A percentile compares a stretch with the other conserved stretches of the same genome.
Conservation (phyloP, 495 filamentous ascomycete genomes). For the Penicillium argentinense region DNA sequence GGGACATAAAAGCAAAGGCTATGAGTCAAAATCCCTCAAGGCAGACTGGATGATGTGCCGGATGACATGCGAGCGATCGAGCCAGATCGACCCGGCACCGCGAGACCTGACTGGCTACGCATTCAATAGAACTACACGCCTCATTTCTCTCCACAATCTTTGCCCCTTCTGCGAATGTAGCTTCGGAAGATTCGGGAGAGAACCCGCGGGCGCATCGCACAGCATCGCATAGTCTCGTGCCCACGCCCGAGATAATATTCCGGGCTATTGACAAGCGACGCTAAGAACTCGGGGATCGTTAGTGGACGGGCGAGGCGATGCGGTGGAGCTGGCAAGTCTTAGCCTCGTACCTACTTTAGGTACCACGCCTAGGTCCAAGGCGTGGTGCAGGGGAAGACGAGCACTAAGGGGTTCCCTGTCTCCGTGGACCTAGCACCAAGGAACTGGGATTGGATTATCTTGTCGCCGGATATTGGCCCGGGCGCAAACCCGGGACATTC, state of each 20-base stretch:
- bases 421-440: too few species aligned
- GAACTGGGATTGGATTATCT: too few species aligned
- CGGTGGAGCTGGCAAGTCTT: not conserved
- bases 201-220: too few species aligned
- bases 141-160: not conserved
- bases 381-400: too few species aligned
- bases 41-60: slow-evolving; percentile 2
- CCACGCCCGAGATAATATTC: slow-evolving; percentile 5
- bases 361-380: too few species aligned
- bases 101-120: not conserved
- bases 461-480: too few species aligned
- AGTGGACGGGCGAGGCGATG: not conserved
- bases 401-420: too few species aligned
- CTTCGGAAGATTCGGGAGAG: not conserved
- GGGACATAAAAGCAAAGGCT: too few species aligned
- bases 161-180: not conserved
- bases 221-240: too few species aligned
- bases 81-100: not conserved
- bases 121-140: not conserved
- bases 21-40: slow-evolving; percentile 11
- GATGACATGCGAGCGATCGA: not conserved
- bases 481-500: not conserved
- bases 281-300: too few species aligned
- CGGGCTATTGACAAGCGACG: not conserved
- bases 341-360: too few species aligned